Evolutionary conservation across 106 monocot genomes (phyloP).

Genomic region (Platanthera guangdongensis): DNA sequence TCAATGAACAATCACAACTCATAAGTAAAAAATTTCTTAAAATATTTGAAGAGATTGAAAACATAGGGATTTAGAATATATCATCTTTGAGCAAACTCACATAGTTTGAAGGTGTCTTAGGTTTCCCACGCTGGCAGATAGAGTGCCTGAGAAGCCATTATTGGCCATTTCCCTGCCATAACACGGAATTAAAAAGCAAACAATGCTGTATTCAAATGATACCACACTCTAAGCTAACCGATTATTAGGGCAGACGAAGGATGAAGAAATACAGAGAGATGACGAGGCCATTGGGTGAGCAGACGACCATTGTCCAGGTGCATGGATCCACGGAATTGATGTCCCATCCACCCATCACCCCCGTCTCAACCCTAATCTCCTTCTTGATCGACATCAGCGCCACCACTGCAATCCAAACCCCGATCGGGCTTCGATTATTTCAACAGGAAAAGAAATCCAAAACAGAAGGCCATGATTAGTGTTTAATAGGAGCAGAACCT

Average conservation of each 20-base stretch:
- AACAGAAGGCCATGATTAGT: neutral
- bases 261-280: slow-evolving; percentile 48
- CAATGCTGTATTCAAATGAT: neutral
- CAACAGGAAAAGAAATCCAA: neutral
- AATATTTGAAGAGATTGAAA: neutral
- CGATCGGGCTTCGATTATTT: neutral
- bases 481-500: slow-evolving; percentile 23
- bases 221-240: neutral
- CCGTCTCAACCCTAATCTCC: slow-evolving; percentile 56
- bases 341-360: slow-evolving; percentile 85
- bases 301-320: slow-evolving; percentile 93
- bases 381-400: slow-evolving; percentile 90
- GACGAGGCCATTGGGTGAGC: slow-evolving; percentile 83
- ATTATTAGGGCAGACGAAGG: neutral
- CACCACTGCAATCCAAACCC: slow-evolving; percentile 42
- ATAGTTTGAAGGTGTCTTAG: slow-evolving; percentile 80
- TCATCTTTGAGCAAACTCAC: slow-evolving; percentile 33
- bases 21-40: neutral
- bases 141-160: slow-evolving; percentile 52
- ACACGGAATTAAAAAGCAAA: slow-evolving; percentile 1
- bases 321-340: slow-evolving; percentile 96
- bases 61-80: neutral
- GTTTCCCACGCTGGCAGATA: slow-evolving; percentile 82
- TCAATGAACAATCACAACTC: neutral
- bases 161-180: slow-evolving; percentile 84